phyloP scores from a whole-genome alignment of 2,329 filamentous ascomycete species.

The Ophiocordyceps camponoti-saundersi region DNA sequence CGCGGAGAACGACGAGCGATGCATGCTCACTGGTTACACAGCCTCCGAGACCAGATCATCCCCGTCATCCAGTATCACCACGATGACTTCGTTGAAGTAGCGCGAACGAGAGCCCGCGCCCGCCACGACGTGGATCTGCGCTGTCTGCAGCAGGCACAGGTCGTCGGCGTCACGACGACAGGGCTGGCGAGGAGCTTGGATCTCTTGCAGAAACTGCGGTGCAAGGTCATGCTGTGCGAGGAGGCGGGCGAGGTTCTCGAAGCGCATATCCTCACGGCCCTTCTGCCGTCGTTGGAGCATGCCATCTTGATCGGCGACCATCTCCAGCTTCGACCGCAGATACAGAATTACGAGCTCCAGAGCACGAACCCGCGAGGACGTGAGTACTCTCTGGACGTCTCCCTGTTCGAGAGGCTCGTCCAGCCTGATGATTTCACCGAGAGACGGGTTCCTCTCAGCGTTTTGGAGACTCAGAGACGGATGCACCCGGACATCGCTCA shows the following conservation, averaged over 20 bases:
- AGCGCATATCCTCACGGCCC: constrained; percentile 39
- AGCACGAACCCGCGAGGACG: constrained; percentile 28
- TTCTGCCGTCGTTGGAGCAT: constrained; percentile 44
- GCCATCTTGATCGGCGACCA: constrained; percentile 48
- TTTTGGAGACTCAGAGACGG: constrained; percentile 40
- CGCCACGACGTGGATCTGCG: constrained; percentile 8
- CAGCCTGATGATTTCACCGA: constrained; percentile 12
- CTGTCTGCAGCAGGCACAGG: constrained; percentile 19
- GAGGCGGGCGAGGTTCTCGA: constrained; percentile 56
- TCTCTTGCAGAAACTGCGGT: constrained; percentile 27
- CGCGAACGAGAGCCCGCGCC: constrained; percentile 3
- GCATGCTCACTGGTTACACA: constrained; percentile 2
- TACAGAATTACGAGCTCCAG: constrained; percentile 36
- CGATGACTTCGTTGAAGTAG: background rate
- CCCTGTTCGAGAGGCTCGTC: constrained; percentile 43
- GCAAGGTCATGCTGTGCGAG: constrained; percentile 46
- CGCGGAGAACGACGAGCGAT: constrained; percentile 1
- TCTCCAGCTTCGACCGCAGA: constrained; percentile 40
- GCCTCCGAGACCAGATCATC: constrained; percentile 3
- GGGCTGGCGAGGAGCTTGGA: constrained; percentile 35
- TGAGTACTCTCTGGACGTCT: constrained; percentile 38
- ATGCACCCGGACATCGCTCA: constrained; percentile 48
- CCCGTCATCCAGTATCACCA: constrained; percentile 1
- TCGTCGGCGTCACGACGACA: constrained; percentile 44
- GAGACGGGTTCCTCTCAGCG: constrained; percentile 12